Evolutionary conservation across 768 basidiomycete species (phyloP).

Genomic region (Panellus pusillus): DNA sequence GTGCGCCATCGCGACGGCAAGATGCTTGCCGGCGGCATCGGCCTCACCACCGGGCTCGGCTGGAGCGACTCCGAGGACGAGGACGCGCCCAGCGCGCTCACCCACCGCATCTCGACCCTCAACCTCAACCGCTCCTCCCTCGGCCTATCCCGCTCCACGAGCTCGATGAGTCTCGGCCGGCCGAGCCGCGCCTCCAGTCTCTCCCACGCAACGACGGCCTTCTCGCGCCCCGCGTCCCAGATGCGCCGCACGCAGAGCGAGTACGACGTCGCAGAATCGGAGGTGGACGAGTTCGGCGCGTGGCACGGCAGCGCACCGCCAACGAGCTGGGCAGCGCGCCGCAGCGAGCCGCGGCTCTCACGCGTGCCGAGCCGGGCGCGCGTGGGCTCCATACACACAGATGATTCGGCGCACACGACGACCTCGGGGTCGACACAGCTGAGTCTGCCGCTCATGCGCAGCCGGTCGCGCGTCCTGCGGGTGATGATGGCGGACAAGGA

Average conservation of each 20-base stretch:
- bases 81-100: conserved; percentile 68
- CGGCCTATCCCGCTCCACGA: conserved; percentile 41
- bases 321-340: conserved; percentile 13
- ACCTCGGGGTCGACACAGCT: background rate
- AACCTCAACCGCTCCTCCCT: conserved; percentile 43
- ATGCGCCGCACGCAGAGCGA: conserved; percentile 15
- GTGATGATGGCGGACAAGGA: conserved; percentile 19
- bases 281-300: conserved; percentile 18
- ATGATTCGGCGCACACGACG: conserved; percentile 13
- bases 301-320: conserved; percentile 10
- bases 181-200: conserved; percentile 6
- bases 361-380: conserved; percentile 13
- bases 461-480: conserved; percentile 14
- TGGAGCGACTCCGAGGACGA: conserved; percentile 84
- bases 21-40: conserved; percentile 59
- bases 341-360: conserved; percentile 16
- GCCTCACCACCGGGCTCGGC: conserved; percentile 69
- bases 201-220: background rate
- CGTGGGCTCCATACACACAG: conserved; percentile 1
- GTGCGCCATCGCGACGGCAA: conserved; percentile 63
- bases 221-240: conserved; percentile 9
- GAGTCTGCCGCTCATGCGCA: conserved; percentile 18
- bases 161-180: conserved; percentile 4
- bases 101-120: conserved; percentile 59
- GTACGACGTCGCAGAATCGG: conserved; percentile 9